These are phyloP conservation scores for Talaromyces sp. DNA, from an alignment of 2,329 filamentous ascomycete species.

Conservation along the genomic window DNA sequence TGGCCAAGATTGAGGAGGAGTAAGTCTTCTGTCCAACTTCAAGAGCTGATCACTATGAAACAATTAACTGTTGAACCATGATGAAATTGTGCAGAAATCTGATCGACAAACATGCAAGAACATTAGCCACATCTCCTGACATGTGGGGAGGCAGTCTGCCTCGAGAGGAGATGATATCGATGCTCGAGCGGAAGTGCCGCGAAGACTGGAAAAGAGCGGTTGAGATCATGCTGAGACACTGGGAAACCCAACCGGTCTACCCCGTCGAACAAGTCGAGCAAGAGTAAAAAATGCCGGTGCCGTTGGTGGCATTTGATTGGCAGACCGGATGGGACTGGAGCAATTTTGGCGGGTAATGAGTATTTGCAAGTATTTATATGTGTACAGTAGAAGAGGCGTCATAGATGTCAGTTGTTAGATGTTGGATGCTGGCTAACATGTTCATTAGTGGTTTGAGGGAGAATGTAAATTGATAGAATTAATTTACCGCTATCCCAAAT, in stretches of 20 bases:
- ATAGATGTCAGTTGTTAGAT: neutral
- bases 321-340: neutral
- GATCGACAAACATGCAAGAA: conserved; percentile 58
- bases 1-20: conserved; percentile 65
- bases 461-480: neutral
- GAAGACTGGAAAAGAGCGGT: conserved; percentile 66
- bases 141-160: conserved; percentile 68
- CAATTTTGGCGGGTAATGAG: neutral
- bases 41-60: neutral
- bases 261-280: neutral
- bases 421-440: neutral
- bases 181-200: conserved; percentile 62
- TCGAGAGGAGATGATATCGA: conserved; percentile 53
- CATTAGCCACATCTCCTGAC: conserved; percentile 59
- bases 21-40: conserved; percentile 38
- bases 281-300: neutral
- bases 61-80: neutral
- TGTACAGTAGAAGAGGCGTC: neutral
- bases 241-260: conserved; percentile 57
- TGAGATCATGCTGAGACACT: conserved; percentile 65
- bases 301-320: neutral
- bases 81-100: conserved; percentile 48
- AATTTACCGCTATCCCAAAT: no score
- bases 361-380: neutral
- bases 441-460: neutral